Conservation (phyloP, 768 basidiomycete species). For the Lactarius deliciosus region DNA sequence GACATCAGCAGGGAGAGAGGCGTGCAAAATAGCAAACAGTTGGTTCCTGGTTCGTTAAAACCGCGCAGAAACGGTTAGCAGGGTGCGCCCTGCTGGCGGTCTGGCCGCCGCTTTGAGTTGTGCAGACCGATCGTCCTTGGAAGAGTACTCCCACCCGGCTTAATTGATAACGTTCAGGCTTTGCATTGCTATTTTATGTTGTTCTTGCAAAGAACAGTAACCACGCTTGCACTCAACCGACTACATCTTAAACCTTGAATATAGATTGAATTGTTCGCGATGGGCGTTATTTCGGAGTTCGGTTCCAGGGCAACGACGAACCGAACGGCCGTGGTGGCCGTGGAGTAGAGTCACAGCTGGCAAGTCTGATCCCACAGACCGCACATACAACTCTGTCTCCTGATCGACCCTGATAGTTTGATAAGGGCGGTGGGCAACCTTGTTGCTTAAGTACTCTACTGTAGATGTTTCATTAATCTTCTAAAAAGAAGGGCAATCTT, state of each 20-base stretch:
- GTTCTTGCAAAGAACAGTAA: background rate
- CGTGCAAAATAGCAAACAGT: background rate
- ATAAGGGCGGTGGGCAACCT: constrained; percentile 15
- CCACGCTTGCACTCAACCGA: background rate
- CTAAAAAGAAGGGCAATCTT: constrained; percentile 4
- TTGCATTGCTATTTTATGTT: background rate
- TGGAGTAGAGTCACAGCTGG: constrained; percentile 6
- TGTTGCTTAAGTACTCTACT: constrained; percentile 15
- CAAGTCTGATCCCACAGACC: background rate
- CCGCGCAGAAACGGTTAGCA: background rate
- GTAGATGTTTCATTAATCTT: background rate
- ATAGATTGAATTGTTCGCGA: background rate
- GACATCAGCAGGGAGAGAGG: background rate
- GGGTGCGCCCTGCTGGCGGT: background rate
- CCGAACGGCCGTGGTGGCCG: background rate
- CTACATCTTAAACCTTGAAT: constrained; percentile 2
- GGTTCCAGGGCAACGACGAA: constrained; percentile 11
- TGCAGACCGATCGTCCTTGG: background rate
- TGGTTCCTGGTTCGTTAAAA: background rate
- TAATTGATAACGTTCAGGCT: constrained; percentile 1
- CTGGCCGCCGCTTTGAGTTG: background rate
- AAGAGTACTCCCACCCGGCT: background rate
- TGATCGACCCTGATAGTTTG: constrained; percentile 17
- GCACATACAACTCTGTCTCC: background rate
- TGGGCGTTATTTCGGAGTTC: constrained; percentile 4